Percentiles rank a stretch among this genome's conserved stretches.
phyloP scores from a whole-genome alignment of 1,284 basidiomycete species.

The Pseudozyma sp. region DNA sequence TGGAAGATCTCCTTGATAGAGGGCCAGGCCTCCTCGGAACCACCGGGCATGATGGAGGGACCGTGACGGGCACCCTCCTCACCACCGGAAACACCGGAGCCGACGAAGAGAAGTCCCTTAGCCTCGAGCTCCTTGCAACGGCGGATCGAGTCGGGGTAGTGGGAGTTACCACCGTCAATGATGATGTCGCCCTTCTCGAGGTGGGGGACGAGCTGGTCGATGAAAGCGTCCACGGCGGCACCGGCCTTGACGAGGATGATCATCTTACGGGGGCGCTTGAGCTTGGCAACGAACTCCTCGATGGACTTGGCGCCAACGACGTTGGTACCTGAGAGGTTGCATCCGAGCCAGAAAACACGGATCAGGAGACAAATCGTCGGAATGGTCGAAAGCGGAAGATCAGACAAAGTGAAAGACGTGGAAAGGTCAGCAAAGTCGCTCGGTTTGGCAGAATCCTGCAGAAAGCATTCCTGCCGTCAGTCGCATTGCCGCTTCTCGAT shows the following conservation, averaged over 20 bases:
- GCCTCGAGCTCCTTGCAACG: slow-evolving; percentile 91
- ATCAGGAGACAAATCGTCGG: background rate
- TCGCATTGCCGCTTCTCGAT: no score
- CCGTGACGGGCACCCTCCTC: slow-evolving; percentile 98
- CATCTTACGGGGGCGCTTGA: slow-evolving; percentile 79
- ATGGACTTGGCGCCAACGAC: slow-evolving; percentile 94
- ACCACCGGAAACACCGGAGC: slow-evolving; percentile 98
- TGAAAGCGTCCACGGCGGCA: slow-evolving; percentile 75
- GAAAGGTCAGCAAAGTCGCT: slow-evolving; percentile 65
- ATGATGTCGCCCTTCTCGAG: slow-evolving; percentile 85
- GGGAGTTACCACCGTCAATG: slow-evolving; percentile 99
- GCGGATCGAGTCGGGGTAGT: slow-evolving; percentile 98
- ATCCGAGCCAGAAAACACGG: background rate
- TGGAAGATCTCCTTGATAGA: slow-evolving; percentile 99
- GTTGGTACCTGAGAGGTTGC: slow-evolving; percentile 77
- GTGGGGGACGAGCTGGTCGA: slow-evolving; percentile 73
- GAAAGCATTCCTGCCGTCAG: no score
- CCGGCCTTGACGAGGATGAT: slow-evolving; percentile 88
- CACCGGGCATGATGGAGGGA: slow-evolving; percentile 99
- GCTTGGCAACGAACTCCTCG: slow-evolving; percentile 79
- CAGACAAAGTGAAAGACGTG: background rate
- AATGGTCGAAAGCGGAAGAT: background rate
- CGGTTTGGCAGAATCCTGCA: no score
- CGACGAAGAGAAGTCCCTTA: slow-evolving; percentile 96
- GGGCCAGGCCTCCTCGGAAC: slow-evolving; percentile 92